Base-by-base conservation (phyloP, 495 filamentous ascomycete species). In the Beverwykella pulmonaria region DNA sequence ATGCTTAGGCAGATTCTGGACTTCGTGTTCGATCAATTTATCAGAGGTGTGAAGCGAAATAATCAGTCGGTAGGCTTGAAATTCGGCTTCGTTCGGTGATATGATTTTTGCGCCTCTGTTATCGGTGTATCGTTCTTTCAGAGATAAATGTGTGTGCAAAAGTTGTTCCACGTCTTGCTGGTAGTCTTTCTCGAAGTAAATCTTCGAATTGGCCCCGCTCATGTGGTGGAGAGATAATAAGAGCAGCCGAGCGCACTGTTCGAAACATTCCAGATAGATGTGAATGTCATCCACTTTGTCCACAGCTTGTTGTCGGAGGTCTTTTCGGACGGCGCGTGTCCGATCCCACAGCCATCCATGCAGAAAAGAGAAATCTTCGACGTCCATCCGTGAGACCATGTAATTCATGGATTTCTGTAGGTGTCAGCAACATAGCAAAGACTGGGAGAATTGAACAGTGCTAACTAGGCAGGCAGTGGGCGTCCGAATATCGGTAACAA, bases 91-190 rank as follows among this genome's bases (percentile, higher is more conserved):
- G 67, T 97, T 95, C 2, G 81, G 78, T 36, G 86, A 86, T 0
- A 61, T 53, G 15, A 85, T 77, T 17, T 79, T 80, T 19, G 78
- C 78, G 41, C 81, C 74, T 73, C 87, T 88, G 63, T 92, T 88
- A 57, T 96, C 92, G 72, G 96, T 96, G 61, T 92, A 88, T 64
- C 95, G 90, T 2, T 60, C 47, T 15, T 54, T 36, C 6, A 99
- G 80, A 0, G 93, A 95, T 6, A 94, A 81, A 54, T 97, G 82
- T 0, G 93, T 90, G 69, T 92, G 90, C 68, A 90, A 88, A 15
- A 99, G 83, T 71, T 98, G 95, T 75, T 99, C 93, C 22, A 91
- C 84, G 74, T 99, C 95, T 75, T 97, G 93, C 58, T 92, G 90
- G 53, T 86, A 85, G 44, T 88, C 87, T 6, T 34, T 34, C 6